phyloP scores from a whole-genome alignment of 805 yeast species.

The Schizosaccharomyces cryophilus region DNA sequence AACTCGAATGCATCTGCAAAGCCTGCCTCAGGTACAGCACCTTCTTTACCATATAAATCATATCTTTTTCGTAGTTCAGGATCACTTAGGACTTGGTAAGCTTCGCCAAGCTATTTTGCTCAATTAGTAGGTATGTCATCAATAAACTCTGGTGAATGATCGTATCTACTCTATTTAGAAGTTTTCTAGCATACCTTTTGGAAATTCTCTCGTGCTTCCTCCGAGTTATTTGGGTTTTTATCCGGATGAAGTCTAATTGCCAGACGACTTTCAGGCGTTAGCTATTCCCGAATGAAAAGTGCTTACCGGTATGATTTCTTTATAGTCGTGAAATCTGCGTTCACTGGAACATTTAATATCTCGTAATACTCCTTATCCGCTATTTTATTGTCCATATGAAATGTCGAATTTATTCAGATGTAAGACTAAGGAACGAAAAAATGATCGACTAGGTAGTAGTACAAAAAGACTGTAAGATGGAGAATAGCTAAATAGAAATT shows the following conservation, averaged over 20 bases:
- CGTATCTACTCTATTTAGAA: background rate
- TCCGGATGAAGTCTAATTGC: slow-evolving; percentile 88
- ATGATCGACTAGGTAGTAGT: too few species aligned
- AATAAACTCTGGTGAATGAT: slow-evolving; percentile 14
- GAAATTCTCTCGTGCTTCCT: slow-evolving; percentile 64
- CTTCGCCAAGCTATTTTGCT: slow-evolving; percentile 20
- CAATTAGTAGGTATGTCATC: background rate
- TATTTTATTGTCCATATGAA: background rate
- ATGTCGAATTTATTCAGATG: background rate
- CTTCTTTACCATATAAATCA: slow-evolving; percentile 66
- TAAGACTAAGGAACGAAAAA: background rate
- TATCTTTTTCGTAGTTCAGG: slow-evolving; percentile 41
- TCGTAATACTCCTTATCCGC: slow-evolving; percentile 17
- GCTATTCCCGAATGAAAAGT: background rate
- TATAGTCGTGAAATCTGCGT: slow-evolving; percentile 25
- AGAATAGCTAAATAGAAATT: too few species aligned
- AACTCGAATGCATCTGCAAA: slow-evolving; percentile 58
- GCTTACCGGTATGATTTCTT: slow-evolving; percentile 42
- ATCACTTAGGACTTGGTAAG: slow-evolving; percentile 45
- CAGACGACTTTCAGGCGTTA: slow-evolving; percentile 2
- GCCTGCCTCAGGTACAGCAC: slow-evolving; percentile 43
- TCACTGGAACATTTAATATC: slow-evolving; percentile 20
- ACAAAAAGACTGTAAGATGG: too few species aligned
- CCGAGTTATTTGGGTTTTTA: slow-evolving; percentile 67
- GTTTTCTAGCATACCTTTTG: slow-evolving; percentile 29